These are phyloP conservation scores for Selaginella moellendorffii DNA, from an alignment of 75 land plant genomes.

Conservation along the genomic window DNA sequence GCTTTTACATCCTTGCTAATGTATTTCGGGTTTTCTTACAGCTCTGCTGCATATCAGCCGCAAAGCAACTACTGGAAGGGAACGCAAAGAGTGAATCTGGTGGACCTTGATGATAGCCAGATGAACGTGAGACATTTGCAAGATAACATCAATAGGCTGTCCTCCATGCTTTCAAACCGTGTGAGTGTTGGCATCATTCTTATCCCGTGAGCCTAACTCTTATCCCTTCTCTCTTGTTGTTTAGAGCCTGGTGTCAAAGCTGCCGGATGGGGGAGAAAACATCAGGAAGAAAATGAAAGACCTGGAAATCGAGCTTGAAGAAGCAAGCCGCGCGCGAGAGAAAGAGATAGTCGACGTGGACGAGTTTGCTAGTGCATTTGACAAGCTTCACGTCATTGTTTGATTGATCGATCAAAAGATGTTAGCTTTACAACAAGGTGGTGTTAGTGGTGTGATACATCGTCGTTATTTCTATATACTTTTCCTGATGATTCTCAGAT, in stretches of 20 bases:
- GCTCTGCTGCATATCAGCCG: too few species aligned
- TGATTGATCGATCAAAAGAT: too few species aligned
- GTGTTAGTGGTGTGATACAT: not conserved
- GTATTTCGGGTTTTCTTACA: too few species aligned
- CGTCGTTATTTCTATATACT: slow-evolving; percentile 10
- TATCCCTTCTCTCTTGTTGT: not conserved
- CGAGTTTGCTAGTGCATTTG: not conserved
- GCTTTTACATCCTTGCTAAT: too few species aligned
- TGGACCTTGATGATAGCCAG: not conserved
- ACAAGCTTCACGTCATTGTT: too few species aligned
- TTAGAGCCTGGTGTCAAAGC: slow-evolving; percentile 37
- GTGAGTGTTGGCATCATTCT: not conserved
- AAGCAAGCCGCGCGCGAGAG: not conserved
- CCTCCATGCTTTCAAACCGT: not conserved
- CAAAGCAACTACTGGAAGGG: not conserved
- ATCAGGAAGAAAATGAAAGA: slow-evolving; percentile 36
- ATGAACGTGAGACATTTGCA: not conserved
- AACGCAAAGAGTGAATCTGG: not conserved
- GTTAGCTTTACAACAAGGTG: too few species aligned
- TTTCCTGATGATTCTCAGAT: slow-evolving; percentile 42
- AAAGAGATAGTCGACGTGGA: not conserved
- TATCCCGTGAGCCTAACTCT: not conserved
- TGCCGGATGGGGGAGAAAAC: slow-evolving; percentile 59
- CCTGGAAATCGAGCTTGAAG: slow-evolving; percentile 27
- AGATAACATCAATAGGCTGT: not conserved